Conservation (phyloP, 768 basidiomycete species). For the Naganishia randhawae region DNA sequence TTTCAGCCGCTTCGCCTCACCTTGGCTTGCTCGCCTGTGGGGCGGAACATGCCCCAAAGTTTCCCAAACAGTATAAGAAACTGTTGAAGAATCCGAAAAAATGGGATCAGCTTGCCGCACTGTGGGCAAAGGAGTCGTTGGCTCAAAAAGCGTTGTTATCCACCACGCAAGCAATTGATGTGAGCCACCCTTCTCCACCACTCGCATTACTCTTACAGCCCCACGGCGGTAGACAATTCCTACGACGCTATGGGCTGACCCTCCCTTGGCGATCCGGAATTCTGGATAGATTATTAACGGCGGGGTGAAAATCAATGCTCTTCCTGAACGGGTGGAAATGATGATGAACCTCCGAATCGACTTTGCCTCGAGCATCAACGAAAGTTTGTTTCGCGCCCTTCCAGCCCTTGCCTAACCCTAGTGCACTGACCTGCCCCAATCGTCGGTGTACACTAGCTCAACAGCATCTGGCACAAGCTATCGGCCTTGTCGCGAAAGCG, state of each 20-base stretch:
- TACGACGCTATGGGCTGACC: conserved; percentile 41
- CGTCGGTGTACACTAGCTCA: conserved; percentile 5
- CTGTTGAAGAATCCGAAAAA: conserved; percentile 38
- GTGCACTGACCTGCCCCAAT: not conserved
- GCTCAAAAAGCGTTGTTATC: conserved; percentile 40
- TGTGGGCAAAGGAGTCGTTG: conserved; percentile 47
- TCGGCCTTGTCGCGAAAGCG: conserved; percentile 8
- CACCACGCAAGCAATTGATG: conserved; percentile 64
- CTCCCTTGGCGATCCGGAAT: conserved; percentile 38
- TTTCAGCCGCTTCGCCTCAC: conserved; percentile 43
- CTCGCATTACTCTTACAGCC: no score
- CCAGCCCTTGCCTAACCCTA: not conserved
- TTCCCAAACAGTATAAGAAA: conserved; percentile 58
- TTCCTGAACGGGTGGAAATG: conserved; percentile 60
- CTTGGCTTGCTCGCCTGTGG: conserved; percentile 60
- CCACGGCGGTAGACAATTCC: conserved; percentile 25
- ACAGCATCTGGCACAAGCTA: conserved; percentile 7
- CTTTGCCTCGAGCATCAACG: conserved; percentile 41
- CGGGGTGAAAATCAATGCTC: conserved; percentile 64
- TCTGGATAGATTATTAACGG: conserved; percentile 41
- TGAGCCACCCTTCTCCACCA: conserved; percentile 48
- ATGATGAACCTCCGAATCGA: conserved; percentile 47
- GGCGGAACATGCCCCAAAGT: conserved; percentile 60
- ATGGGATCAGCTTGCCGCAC: conserved; percentile 54
- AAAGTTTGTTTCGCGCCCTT: conserved; percentile 26